phyloP scores from a whole-genome alignment of 768 basidiomycete species.

The Lactarius pseudohatsudake region DNA sequence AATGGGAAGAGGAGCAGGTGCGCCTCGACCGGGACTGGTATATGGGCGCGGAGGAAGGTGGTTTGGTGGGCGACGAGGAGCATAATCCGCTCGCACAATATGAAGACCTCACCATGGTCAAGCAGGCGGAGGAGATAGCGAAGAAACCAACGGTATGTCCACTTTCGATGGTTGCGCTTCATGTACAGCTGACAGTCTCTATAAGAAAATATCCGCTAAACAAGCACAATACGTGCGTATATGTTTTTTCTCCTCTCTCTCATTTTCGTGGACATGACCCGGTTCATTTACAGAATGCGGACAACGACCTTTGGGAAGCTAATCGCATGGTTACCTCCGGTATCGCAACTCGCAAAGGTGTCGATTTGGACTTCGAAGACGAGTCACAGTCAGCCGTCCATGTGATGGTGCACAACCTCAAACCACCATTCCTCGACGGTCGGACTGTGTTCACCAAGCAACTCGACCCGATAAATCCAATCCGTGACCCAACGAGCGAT shows the following conservation, averaged over 20 bases:
- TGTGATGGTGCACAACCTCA: slow-evolving; percentile 95
- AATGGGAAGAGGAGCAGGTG: slow-evolving; percentile 98
- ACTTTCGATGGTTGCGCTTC: not conserved
- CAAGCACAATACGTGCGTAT: slow-evolving; percentile 92
- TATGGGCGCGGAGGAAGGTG: slow-evolving; percentile 84
- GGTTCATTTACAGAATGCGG: slow-evolving; percentile 69
- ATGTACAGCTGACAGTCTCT: slow-evolving; percentile 29
- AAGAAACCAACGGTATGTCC: slow-evolving; percentile 67
- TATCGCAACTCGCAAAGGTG: slow-evolving; percentile 78
- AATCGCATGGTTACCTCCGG: slow-evolving; percentile 98
- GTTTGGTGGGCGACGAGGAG: slow-evolving; percentile 84
- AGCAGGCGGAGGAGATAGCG: slow-evolving; percentile 76
- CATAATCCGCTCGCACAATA: slow-evolving; percentile 93
- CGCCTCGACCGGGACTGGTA: slow-evolving; percentile 96
- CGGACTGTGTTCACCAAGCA: slow-evolving; percentile 95
- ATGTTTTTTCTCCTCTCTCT: not conserved
- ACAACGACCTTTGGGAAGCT: slow-evolving; percentile 98
- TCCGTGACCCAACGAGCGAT: slow-evolving; percentile 89
- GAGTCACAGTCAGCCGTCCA: slow-evolving; percentile 96
- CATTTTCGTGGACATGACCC: not conserved
- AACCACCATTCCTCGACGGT: slow-evolving; percentile 97
- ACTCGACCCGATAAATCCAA: slow-evolving; percentile 95
- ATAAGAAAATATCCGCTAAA: slow-evolving; percentile 84
- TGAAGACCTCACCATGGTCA: slow-evolving; percentile 72
- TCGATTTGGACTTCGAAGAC: slow-evolving; percentile 95